Evolutionary conservation across 164 flowering plant species (phyloP).

Genomic region (Magnolia changhungtana): DNA sequence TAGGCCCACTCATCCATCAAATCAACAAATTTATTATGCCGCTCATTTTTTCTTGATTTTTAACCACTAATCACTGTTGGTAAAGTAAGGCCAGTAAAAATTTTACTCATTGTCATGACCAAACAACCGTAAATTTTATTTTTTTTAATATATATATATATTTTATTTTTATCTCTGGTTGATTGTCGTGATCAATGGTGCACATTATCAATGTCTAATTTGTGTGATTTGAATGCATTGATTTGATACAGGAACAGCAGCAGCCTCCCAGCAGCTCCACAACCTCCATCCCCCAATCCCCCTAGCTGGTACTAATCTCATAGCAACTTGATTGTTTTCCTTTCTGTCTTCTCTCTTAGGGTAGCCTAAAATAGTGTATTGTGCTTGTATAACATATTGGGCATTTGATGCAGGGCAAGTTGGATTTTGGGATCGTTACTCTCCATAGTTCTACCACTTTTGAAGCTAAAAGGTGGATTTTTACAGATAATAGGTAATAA

Average conservation of each 20-base stretch:
- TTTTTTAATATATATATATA: too few species aligned
- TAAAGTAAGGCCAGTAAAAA: too few species aligned
- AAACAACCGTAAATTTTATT: too few species aligned
- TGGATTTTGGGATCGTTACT: background rate
- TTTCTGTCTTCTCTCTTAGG: background rate
- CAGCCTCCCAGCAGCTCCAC: background rate
- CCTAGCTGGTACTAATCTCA: background rate
- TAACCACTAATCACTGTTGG: too few species aligned
- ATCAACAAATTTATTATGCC: too few species aligned
- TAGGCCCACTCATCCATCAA: too few species aligned
- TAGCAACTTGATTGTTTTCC: background rate
- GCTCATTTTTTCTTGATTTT: too few species aligned
- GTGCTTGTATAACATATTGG: background rate
- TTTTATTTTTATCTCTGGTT: background rate
- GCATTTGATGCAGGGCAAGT: background rate
- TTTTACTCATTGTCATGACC: background rate
- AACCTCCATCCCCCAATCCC: background rate
- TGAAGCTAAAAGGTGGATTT: background rate
- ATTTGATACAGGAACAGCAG: background rate
- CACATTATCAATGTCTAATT: too few species aligned
- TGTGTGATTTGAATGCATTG: background rate
- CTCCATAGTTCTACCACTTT: background rate
- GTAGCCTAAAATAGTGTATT: background rate
- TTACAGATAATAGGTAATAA: background rate
- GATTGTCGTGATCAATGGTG: too few species aligned